Evolutionary conservation across 345 rosid genomes (phyloP).

Genomic region (Alliaria petiolata): DNA sequence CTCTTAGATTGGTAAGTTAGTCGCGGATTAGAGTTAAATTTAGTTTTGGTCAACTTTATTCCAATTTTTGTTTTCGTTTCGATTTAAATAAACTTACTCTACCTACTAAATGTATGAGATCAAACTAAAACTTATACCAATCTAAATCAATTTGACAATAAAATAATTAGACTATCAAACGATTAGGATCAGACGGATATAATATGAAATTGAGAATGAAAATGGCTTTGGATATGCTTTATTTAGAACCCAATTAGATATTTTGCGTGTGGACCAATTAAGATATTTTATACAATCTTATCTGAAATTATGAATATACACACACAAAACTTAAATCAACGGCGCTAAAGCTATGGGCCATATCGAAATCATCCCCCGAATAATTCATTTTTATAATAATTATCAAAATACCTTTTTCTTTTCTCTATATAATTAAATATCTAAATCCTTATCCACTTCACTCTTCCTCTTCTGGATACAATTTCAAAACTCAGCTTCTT

Average conservation of each 20-base stretch:
- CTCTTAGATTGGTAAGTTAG: no score
- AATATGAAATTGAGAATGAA: no score
- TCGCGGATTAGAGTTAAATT: no score
- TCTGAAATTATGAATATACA: background rate
- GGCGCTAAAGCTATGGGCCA: background rate
- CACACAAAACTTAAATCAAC: background rate
- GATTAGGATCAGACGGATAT: no score
- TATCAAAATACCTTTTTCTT: background rate
- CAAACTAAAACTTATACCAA: no score
- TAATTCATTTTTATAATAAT: background rate
- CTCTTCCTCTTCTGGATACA: background rate
- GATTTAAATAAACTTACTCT: no score
- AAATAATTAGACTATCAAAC: no score
- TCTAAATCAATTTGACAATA: no score
- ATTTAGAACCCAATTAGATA: background rate
- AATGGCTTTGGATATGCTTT: no score
- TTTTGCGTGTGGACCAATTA: background rate
- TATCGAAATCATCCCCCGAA: background rate
- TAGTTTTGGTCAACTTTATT: no score
- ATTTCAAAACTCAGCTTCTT: background rate
- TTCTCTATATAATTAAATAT: background rate
- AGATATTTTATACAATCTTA: background rate
- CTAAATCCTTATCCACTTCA: slow-evolving; percentile 37
- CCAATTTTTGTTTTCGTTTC: no score
- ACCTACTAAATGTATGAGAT: no score